Conservation (phyloP, 495 filamentous ascomycete species). For the Penicillium lividum region DNA sequence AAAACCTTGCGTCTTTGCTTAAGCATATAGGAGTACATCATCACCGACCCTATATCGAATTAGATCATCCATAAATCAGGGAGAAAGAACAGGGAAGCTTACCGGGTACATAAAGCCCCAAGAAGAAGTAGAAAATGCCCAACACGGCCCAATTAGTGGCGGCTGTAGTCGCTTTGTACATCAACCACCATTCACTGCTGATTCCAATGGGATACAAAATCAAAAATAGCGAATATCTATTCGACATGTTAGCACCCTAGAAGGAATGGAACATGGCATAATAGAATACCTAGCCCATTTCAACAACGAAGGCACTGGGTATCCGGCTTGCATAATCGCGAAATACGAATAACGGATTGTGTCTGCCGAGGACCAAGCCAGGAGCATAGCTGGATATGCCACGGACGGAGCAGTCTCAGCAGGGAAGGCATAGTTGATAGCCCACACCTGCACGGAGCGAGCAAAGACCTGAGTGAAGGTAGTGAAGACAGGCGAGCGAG, state of each 20-base stretch:
- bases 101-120: slow-evolving; percentile 73
- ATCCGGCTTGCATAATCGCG: slow-evolving; percentile 34
- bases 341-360: slow-evolving; percentile 55
- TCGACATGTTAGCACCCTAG: neutral
- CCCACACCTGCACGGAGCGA: slow-evolving; percentile 56
- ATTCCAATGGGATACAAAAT: slow-evolving; percentile 58
- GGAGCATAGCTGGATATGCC: slow-evolving; percentile 49
- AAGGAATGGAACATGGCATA: neutral
- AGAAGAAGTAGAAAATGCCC: slow-evolving; percentile 41
- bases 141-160: slow-evolving; percentile 25
- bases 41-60: slow-evolving; percentile 60
- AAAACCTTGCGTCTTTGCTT: slow-evolving; percentile 66
- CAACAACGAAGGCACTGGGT: slow-evolving; percentile 33
- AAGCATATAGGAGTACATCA: slow-evolving; percentile 83
- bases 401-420: slow-evolving; percentile 27
- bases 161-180: slow-evolving; percentile 37
- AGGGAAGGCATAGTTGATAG: slow-evolving; percentile 47
- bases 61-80: neutral
- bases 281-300: slow-evolving; percentile 41
- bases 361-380: slow-evolving; percentile 55
- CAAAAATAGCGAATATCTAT: slow-evolving; percentile 54
- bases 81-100: slow-evolving; percentile 29
- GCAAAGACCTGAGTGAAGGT: slow-evolving; percentile 55
- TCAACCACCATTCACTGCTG: slow-evolving; percentile 50
- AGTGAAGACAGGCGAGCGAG: slow-evolving; percentile 53